phyloP scores from a whole-genome alignment of 345 rosid genomes.

The Gossypium arboreum region DNA sequence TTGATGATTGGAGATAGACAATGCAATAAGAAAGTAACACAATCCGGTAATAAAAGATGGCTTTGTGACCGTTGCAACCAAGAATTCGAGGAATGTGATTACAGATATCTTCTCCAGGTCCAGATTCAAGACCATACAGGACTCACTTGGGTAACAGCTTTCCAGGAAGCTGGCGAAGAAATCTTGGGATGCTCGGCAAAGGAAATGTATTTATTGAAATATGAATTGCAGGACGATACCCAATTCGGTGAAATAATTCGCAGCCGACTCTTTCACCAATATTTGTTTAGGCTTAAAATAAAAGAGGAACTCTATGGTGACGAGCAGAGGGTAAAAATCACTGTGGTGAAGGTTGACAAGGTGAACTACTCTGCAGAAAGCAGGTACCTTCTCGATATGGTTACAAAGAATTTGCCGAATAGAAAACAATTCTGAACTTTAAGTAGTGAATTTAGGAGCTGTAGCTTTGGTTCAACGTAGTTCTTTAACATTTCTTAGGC shows the following conservation, averaged over 20 bases:
- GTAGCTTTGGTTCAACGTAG: slow-evolving; percentile 5
- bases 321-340: slow-evolving; percentile 76
- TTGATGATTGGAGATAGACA: slow-evolving; percentile 83
- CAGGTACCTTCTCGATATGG: slow-evolving; percentile 55
- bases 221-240: slow-evolving; percentile 55
- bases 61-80: slow-evolving; percentile 84
- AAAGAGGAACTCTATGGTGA: slow-evolving; percentile 84
- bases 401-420: slow-evolving; percentile 22
- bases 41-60: slow-evolving; percentile 59
- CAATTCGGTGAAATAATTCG: slow-evolving; percentile 48
- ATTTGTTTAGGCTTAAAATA: slow-evolving; percentile 69
- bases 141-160: slow-evolving; percentile 77
- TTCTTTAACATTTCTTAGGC: not conserved
- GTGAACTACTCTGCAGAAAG: slow-evolving; percentile 60
- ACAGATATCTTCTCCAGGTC: slow-evolving; percentile 77
- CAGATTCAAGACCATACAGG: slow-evolving; percentile 92
- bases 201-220: slow-evolving; percentile 60
- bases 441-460: slow-evolving; percentile 21
- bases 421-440: slow-evolving; percentile 16
- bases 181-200: slow-evolving; percentile 68
- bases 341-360: slow-evolving; percentile 62
- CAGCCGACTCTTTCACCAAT: slow-evolving; percentile 51
- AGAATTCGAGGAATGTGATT: slow-evolving; percentile 83
- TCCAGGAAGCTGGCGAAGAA: slow-evolving; percentile 86
- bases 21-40: slow-evolving; percentile 71